Evolutionary conservation across 345 rosid genomes (phyloP), one percentile per base, ranked within the genome.

Genomic region (Salix purpurea): DNA sequence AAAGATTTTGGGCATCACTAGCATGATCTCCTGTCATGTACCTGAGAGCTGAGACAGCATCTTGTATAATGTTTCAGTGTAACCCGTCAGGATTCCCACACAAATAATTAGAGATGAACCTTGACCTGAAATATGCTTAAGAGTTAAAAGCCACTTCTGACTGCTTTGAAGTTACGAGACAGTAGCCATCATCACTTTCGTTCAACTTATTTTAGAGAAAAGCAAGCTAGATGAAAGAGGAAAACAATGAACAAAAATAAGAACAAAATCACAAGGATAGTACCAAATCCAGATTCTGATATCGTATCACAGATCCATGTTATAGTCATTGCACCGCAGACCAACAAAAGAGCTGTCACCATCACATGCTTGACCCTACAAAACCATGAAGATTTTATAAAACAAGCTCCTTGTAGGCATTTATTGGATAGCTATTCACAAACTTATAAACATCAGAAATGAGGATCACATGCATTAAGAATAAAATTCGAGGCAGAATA

Each of bases 281-380:
- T 91, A 95, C 99, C 99, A 83, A 95, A 93, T 82, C 97, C 99
- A 64, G 99, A 93, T 77, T 95, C 97, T 65, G 97, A 83, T 80
- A 95, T 89, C 0, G 97, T 95, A 82, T 95, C 97, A 79, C 96
- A 90, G 71, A 95, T 91, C 99, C 99, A 95, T 16, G 97, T 90
- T 89, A 87, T 86, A 30, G 94, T 87, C 97, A 93, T 93, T 69
- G 99, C 99, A 81, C 97, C 97, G 71, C 91, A 95, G 71, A 91
- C 97, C 85, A 95, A 84, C n/a, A 95, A 78, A 68, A 90, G 19
- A 26, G 94, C 77, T 71, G 97, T 95, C 83, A 90, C 80, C 89
- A 89, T 82, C 76, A 93, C 91, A 86, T 91, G 99, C 87, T 93
- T 95, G 73, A 85, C 85, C 87, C 98, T 91, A 88, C 70, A 76